These are phyloP conservation scores for Rubia balearica DNA, from an alignment of 305 asterid genomes.

Conservation along the genomic window DNA sequence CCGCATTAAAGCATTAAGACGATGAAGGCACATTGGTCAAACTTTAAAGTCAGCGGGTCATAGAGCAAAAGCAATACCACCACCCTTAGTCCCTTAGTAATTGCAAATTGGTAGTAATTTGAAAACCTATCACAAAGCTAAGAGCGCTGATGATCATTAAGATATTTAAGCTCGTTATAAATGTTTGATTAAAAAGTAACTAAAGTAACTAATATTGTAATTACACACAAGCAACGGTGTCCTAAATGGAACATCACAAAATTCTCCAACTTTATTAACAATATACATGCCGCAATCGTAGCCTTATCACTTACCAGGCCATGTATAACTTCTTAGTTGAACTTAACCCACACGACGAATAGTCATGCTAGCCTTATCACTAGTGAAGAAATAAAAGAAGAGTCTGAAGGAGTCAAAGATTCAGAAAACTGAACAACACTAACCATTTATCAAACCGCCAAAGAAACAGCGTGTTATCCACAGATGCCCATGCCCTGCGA, in stretches of 20 bases:
- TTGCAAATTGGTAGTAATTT: neutral
- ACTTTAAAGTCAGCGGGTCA: neutral
- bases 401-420: neutral
- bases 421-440: conserved; percentile 22
- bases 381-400: neutral
- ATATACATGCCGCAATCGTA: neutral
- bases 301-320: neutral
- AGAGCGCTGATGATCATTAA: neutral
- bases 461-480: conserved; percentile 81
- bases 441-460: conserved; percentile 99
- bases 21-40: neutral
- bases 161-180: neutral
- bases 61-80: neutral
- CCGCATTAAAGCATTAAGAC: neutral
- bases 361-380: neutral
- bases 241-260: neutral
- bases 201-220: neutral
- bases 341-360: neutral
- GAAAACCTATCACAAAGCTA: neutral
- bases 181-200: neutral
- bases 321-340: neutral
- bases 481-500: conserved; percentile 98
- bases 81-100: neutral
- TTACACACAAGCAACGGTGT: neutral
- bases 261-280: neutral